Base-by-base conservation (phyloP, 2,329 filamentous ascomycete species). In the Coniella vitis region DNA sequence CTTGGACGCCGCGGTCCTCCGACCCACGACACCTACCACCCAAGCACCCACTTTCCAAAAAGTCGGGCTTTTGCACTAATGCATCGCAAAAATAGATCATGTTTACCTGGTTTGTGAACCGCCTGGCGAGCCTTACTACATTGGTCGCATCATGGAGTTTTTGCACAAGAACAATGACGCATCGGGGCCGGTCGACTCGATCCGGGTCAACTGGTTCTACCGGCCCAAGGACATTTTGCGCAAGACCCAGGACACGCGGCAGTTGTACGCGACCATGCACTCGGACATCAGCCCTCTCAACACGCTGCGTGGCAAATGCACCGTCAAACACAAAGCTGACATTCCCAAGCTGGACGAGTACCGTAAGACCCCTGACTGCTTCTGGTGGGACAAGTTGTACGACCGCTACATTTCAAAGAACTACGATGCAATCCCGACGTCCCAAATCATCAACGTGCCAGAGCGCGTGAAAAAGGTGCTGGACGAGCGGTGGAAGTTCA, bases 161-260 rank as follows among this genome's bases (percentile, higher is more conserved):
- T 73, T 96, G 59, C 89, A 95, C 62, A 72, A 77, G 61, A 82
- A 90, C 60, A 89, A 91, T 62, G 80, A 90, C 64, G 69, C 74
- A 32, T 76, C 74, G 47, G 79, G 82, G 51, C 84, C 86, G 1
- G 83, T 98, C 55, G 91, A 96, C 63, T 83, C 88, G 37, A 69
- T 98, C 60, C 85, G 90, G n/a, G 87, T 97, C 62, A 98, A 98
- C 70, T 98, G 93, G 93, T 96, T 91, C 69, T 97, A 97, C 67
- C 83, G 93, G 36, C 91, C 93, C 49, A 90, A 93, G 67, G 93
- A 98, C 69, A 95, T 97, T 62, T 87, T 88, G 57, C 87, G 90
- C 58, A 93, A 90, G 70, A 85, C 87, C 58, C 85, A 87, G 65
- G 93, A 98, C 73, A 91, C 87, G 52, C 86, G 93, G 54, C 76